Percentiles rank a stretch among this genome's conserved stretches.
Evolutionary conservation across 768 basidiomycete genomes (phyloP).

Genomic region (Lenzites betulinus): DNA sequence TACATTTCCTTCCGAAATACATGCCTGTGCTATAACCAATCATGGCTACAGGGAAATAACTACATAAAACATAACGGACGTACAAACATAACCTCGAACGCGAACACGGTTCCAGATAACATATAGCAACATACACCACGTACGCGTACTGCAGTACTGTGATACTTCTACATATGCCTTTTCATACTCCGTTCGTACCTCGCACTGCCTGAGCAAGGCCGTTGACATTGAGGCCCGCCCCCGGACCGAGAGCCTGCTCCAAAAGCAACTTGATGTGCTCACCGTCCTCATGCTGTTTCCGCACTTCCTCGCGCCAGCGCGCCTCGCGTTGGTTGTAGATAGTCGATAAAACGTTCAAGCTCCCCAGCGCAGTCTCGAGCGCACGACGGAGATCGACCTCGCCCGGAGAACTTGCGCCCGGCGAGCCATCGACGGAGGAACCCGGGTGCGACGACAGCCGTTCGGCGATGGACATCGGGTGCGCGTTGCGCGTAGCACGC

Average conservation of each 20-base stretch:
- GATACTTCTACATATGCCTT: background rate
- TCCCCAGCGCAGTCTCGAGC: conserved; percentile 66
- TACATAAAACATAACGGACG: conserved; percentile 2
- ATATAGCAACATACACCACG: background rate
- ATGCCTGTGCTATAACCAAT: background rate
- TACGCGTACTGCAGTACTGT: background rate
- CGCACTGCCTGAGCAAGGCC: background rate
- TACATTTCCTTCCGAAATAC: no score
- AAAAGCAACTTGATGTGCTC: conserved; percentile 67
- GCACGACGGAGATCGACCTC: conserved; percentile 71
- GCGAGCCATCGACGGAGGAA: conserved; percentile 57
- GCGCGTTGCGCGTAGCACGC: conserved; percentile 44
- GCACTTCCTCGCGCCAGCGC: conserved; percentile 67
- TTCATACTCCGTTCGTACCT: background rate
- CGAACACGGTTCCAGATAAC: background rate
- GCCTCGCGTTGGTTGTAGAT: conserved; percentile 72
- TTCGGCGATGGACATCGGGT: conserved; percentile 50
- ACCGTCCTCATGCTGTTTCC: conserved; percentile 62
- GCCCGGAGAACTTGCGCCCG: conserved; percentile 48
- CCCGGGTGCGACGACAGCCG: conserved; percentile 38
- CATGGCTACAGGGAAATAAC: background rate
- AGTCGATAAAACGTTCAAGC: conserved; percentile 58
- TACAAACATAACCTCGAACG: background rate
- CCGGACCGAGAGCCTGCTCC: conserved; percentile 55
- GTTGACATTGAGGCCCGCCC: conserved; percentile 13